These are phyloP conservation scores for Termitomyces sp. DNA, from an alignment of 768 basidiomycete species.

Conservation along the genomic window DNA sequence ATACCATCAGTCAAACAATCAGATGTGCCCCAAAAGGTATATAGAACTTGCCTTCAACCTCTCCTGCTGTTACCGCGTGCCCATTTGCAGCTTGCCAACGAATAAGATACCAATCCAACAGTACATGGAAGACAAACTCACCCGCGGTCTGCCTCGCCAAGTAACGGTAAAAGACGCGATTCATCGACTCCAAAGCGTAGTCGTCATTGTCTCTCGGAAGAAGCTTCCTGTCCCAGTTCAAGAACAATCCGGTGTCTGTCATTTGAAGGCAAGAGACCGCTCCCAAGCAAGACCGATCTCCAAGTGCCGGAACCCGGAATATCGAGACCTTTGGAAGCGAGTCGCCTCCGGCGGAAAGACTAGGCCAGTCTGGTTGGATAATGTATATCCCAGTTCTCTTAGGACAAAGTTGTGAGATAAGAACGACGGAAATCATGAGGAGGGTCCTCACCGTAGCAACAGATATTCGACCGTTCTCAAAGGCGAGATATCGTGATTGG, in stretches of 20 bases:
- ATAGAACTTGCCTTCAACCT: conserved; percentile 2
- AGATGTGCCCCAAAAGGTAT: not conserved
- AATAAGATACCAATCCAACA: not conserved
- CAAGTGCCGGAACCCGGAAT: conserved; percentile 24
- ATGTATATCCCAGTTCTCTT: conserved; percentile 27
- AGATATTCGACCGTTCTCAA: conserved; percentile 37
- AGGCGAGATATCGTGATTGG: conserved; percentile 42
- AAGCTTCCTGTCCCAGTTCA: conserved; percentile 33
- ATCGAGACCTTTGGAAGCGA: conserved; percentile 16
- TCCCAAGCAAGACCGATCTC: conserved; percentile 20
- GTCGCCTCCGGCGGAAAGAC: not conserved
- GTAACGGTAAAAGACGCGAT: conserved; percentile 8
- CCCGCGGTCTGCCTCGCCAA: conserved; percentile 6
- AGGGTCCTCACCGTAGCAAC: conserved; percentile 38
- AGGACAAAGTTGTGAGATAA: conserved; percentile 1
- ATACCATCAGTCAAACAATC: not conserved
- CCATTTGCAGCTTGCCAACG: conserved; percentile 3
- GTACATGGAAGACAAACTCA: conserved; percentile 1
- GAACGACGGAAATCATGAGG: not conserved
- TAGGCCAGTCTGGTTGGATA: conserved; percentile 20
- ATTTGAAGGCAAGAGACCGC: conserved; percentile 49
- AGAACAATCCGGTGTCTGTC: conserved; percentile 44
- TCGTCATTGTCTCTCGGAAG: not conserved
- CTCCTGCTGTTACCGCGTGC: conserved; percentile 1
- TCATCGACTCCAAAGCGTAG: not conserved